Conservation (phyloP, 2,329 filamentous ascomycete genomes). For the Venturia carpophila region DNA sequence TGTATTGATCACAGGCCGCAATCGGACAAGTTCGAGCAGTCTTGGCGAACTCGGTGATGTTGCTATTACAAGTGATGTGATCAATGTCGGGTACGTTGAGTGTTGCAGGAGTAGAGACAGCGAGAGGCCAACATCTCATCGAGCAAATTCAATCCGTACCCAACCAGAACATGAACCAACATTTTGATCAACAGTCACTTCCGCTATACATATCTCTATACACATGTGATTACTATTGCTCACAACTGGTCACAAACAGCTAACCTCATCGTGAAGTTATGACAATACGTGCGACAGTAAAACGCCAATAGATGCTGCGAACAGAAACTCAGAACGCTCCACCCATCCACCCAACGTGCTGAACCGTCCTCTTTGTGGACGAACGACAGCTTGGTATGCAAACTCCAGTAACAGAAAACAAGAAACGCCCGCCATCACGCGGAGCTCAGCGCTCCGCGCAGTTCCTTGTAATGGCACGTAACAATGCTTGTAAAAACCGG, state of each 20-base stretch:
- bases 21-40: no score
- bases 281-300: background rate
- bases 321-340: slow-evolving; percentile 6
- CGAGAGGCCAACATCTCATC: no score
- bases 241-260: background rate
- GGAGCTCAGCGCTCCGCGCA: background rate
- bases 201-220: background rate
- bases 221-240: background rate
- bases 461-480: background rate
- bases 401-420: slow-evolving; percentile 1
- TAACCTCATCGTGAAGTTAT: background rate
- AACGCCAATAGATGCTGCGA: background rate
- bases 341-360: background rate
- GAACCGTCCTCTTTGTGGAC: background rate
- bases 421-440: background rate
- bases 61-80: no score
- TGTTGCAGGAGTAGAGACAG: no score
- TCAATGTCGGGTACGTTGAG: no score
- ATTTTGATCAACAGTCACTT: background rate
- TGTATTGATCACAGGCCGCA: no score
- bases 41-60: no score
- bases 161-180: background rate
- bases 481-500: background rate
- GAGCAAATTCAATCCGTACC: no score
- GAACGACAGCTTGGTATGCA: background rate